Percentiles rank a stretch among this genome's conserved stretches.
phyloP scores from a whole-genome alignment of 148 eudicot genomes.

The Gaultheria prostrata region DNA sequence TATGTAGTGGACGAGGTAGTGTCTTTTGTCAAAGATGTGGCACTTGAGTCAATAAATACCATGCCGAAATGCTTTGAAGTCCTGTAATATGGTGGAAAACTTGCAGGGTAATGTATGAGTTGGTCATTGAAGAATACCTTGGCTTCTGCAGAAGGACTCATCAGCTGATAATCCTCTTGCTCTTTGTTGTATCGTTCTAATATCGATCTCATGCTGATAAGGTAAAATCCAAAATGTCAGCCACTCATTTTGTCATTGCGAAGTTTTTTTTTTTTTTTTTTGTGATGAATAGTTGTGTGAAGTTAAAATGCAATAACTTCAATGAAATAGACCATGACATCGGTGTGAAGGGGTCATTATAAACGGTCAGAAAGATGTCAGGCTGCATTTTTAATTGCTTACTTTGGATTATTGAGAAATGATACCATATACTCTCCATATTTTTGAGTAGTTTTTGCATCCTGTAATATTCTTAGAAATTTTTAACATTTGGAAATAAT shows the following conservation, averaged over 20 bases:
- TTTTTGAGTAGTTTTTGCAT: not conserved
- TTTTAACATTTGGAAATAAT: not conserved
- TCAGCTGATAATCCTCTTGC: conserved; percentile 9
- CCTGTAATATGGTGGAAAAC: not conserved
- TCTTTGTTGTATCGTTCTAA: not conserved
- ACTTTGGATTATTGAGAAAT: not conserved
- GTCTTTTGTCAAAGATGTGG: not conserved
- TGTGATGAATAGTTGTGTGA: not conserved
- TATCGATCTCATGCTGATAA: conserved; percentile 4
- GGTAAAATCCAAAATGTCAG: not conserved
- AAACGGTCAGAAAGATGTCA: not conserved
- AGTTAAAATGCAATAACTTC: not conserved
- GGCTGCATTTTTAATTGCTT: not conserved
- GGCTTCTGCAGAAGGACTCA: conserved; percentile 14
- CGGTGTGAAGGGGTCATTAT: not conserved
- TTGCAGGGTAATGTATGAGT: not conserved
- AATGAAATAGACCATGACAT: not conserved
- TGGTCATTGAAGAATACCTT: not conserved
- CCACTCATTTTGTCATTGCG: not conserved
- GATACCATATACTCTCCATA: not conserved
- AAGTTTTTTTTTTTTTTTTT: not conserved
- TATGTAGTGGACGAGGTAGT: not conserved
- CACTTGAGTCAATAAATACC: not conserved
- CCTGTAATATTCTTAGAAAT: not conserved
- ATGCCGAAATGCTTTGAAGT: not conserved